Conservation (phyloP, 176 grass and related monocot genomes). For the Stipa capillata region DNA sequence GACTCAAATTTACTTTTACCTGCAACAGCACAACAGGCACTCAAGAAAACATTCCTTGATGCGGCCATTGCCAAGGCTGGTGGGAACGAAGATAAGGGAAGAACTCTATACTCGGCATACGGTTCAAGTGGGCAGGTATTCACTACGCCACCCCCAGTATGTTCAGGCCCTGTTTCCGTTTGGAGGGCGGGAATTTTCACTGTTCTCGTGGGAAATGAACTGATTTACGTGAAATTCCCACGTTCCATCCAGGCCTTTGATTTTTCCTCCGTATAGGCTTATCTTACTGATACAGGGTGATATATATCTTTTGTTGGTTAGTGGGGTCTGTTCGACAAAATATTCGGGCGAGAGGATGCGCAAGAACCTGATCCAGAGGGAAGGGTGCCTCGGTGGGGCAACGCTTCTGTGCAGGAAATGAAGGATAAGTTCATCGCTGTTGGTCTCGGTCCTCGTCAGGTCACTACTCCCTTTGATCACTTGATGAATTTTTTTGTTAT, state of each 20-base stretch:
- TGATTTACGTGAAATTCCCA: no score
- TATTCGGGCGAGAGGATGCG: conserved; percentile 61
- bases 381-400: conserved; percentile 78
- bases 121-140: conserved; percentile 93
- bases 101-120: conserved; percentile 71
- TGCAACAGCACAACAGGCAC: conserved; percentile 72
- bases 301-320: conserved; percentile 7
- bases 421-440: conserved; percentile 68
- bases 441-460: conserved; percentile 94
- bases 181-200: no score
- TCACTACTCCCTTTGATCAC: background rate
- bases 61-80: conserved; percentile 80
- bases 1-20: background rate
- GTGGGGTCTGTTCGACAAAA: conserved; percentile 92
- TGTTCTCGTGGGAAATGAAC: no score
- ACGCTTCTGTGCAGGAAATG: conserved; percentile 90
- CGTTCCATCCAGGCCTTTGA: no score
- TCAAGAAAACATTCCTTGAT: conserved; percentile 87
- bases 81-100: conserved; percentile 92
- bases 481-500: background rate
- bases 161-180: no score
- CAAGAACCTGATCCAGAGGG: conserved; percentile 84
- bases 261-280: no score
- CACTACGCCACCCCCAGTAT: background rate
- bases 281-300: no score